Evolutionary conservation across 305 asterid genomes (phyloP), one percentile per base, ranked within the genome.

Genomic region (Fraxinus platypoda): DNA sequence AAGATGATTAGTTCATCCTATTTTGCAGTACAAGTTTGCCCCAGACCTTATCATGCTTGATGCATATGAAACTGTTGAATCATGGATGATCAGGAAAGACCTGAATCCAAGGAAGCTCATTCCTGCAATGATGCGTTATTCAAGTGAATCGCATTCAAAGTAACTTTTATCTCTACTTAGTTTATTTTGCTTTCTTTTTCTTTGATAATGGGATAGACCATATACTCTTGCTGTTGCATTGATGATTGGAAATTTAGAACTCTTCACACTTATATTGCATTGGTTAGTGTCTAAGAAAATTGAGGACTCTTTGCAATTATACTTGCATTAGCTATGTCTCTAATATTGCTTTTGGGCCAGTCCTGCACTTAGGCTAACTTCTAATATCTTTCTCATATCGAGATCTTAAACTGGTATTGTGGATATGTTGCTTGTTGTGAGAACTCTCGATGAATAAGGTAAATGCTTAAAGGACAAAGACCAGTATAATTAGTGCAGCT

Each of bases 41-140:
- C 97, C 99, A 19, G 98, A 94, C 43, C 98, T 96, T 81, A 94
- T 96, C 85, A 90, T 94, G 97, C 98, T 96, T 73, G 99, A 96
- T 91, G 98, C 99, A 74, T 96, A 96, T 87, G 99, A 96, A 91
- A 94, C 99, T 80, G 97, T 96, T 82, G 99, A 96, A 89, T 92
- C 98, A 78, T 96, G 99, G 99, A 93, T 96, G 98, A 91, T 91
- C 73, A 93, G 94, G 3, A 93, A 92, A 80, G 94, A 92, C 86
- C 89, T 94, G 90, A 91, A 93, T 86, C 98, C 99, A 15, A 90
- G 97, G 87, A 96, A 94, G 91, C 95, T 96, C 88, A 91, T 96
- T 90, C 98, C 99, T 80, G 98, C 99, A 78, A 96, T 96, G 99
- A 91, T 96, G 99, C 95, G 98, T 41, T 96, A 96, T 91, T 94